phyloP scores from a whole-genome alignment of 179 eudicot genomes.

The Actinidia arguta region DNA sequence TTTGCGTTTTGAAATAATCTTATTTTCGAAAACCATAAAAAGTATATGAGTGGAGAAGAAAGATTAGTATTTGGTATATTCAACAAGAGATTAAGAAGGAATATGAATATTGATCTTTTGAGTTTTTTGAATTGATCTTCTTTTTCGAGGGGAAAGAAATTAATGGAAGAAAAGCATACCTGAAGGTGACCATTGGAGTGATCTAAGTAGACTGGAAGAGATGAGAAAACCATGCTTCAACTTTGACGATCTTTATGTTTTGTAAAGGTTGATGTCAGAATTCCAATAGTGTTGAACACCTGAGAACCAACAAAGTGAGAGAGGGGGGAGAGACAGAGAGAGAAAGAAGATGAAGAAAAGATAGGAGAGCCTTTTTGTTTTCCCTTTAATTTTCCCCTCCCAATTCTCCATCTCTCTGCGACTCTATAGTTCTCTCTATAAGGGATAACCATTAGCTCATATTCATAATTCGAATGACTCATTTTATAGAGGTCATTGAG shows the following conservation, averaged over 20 bases:
- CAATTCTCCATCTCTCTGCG: too few relatives aligned
- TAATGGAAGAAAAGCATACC: conserved; percentile 43
- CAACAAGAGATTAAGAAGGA: conserved; percentile 35
- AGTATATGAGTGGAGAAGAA: background rate
- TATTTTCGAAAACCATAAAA: background rate
- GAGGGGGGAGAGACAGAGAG: conserved; percentile 13
- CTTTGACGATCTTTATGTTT: conserved; percentile 43
- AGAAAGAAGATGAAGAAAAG: conserved; percentile 31
- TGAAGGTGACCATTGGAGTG: conserved; percentile 87
- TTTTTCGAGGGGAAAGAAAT: conserved; percentile 25
- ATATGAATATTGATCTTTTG: conserved; percentile 49
- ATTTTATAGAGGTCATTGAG: too few relatives aligned
- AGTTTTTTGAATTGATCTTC: conserved; percentile 8
- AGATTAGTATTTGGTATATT: conserved; percentile 39
- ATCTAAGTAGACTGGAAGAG: conserved; percentile 81
- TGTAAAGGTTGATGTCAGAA: conserved; percentile 69
- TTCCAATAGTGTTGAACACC: conserved; percentile 29
- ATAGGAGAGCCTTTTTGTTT: background rate
- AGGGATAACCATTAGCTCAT: too few relatives aligned
- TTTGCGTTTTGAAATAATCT: too few relatives aligned
- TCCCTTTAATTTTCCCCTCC: background rate
- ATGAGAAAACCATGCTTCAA: conserved; percentile 72
- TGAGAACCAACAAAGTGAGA: conserved; percentile 25
- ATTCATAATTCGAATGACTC: too few relatives aligned
- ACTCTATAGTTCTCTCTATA: too few relatives aligned